Base-by-base conservation (phyloP, 2,329 filamentous ascomycete genomes). In the Monosporascus sp. region DNA sequence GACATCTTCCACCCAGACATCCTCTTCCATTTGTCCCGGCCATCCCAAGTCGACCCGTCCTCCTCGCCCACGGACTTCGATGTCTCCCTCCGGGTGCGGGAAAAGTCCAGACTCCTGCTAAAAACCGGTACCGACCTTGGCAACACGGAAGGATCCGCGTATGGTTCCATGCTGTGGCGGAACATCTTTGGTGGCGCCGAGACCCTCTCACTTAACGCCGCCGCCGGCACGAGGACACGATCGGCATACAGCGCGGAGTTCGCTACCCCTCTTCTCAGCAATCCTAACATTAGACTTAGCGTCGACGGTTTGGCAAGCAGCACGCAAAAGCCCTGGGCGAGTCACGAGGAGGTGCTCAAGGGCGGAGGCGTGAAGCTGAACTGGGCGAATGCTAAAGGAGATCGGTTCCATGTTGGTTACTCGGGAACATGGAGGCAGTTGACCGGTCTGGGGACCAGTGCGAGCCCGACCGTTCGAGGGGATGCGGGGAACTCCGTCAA, bases 171-270 rank as follows among this genome's bases (percentile, higher is more conserved):
- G 45, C 80, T 93, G 50, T 86, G 91, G 77, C 86, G 94, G 61
- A 99, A 99, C 72, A 81, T 99, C 55, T 90, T 99, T 68, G 94
- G 94, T 50, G 94, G 94, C 40, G 94, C 92, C 24, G 94, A 99
- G 75, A 88, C 88, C 53, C 75, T 99, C 58, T 90, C 90, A 50
- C 76, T 96, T 55, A 93, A 96, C 65, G 92, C 90, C 48, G 92
- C 91, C 34, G 76, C 92, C 24, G 94, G 94, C 53, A 97, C 93
- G 7, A 83, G 94, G 45, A 97, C 94, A 27, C 82, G 91, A 48
- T 96, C 91, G 3, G 89, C 93, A 26, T 97, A 97, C 73, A 92
- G 90, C 59, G 90, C 90, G 52, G 86, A 85, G 53, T 87, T 97
- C 57, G 87, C 91, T 56, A 86, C 90, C 0, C 94, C 94, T 0